Percentiles rank a stretch among this genome's conserved stretches.
phyloP scores from a whole-genome alignment of 2,329 filamentous ascomycete genomes.

The Neonectria magnoliae region DNA sequence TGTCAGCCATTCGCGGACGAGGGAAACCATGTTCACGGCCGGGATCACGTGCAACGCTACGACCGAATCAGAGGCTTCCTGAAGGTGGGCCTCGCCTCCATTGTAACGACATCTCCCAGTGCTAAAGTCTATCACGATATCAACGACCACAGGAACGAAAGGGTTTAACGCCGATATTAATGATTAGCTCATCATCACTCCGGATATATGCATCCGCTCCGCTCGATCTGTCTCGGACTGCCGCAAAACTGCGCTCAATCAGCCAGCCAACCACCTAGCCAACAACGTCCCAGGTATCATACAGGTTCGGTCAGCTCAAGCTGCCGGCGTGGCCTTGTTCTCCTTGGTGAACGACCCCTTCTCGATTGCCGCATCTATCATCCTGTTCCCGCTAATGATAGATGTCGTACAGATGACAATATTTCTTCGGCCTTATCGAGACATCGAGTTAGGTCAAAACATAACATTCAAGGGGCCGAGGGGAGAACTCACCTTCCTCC shows the following conservation, averaged over 20 bases:
- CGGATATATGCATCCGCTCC: not conserved
- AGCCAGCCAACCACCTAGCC: conserved; percentile 21
- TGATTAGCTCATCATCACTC: not conserved
- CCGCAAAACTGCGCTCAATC: conserved; percentile 18
- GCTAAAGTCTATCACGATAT: conserved; percentile 12
- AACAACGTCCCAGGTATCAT: conserved; percentile 29
- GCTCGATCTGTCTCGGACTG: conserved; percentile 1
- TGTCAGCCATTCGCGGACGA: conserved; percentile 40
- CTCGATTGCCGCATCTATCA: conserved; percentile 88
- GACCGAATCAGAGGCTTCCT: conserved; percentile 36
- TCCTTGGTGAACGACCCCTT: conserved; percentile 68
- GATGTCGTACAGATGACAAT: conserved; percentile 94
- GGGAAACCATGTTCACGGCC: conserved; percentile 36
- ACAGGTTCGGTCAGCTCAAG: conserved; percentile 28
- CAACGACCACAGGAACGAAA: not conserved
- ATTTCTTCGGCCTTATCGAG: conserved; percentile 72
- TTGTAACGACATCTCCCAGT: conserved; percentile 16
- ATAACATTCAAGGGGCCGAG: not conserved
- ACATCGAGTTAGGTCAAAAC: conserved; percentile 23
- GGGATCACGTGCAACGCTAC: conserved; percentile 38
- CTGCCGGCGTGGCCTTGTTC: conserved; percentile 30
- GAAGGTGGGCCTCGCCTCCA: conserved; percentile 33
- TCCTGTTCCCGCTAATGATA: conserved; percentile 86
- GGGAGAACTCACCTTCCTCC: conserved; percentile 69
- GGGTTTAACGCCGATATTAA: not conserved